Percentiles rank a stretch among this genome's conserved stretches.
These are phyloP conservation scores for Evansstolkia leycettana DNA, from an alignment of 495 filamentous ascomycete species.

Conservation along the genomic window DNA sequence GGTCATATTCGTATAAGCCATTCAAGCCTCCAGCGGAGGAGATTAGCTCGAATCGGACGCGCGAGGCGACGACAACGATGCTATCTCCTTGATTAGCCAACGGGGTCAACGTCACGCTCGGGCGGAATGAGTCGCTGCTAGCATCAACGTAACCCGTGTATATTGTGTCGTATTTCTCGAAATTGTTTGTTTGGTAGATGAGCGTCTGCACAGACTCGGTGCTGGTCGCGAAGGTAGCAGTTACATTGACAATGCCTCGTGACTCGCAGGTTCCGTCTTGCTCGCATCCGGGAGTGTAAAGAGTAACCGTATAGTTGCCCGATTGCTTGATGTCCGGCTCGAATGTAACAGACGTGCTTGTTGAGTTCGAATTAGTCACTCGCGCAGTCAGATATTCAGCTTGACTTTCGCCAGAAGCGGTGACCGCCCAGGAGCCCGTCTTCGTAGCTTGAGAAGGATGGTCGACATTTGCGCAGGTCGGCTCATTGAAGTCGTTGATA, in stretches of 20 bases:
- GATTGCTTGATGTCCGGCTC: slow-evolving; percentile 75
- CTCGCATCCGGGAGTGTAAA: slow-evolving; percentile 85
- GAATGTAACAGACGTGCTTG: slow-evolving; percentile 53
- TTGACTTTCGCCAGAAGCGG: slow-evolving; percentile 45
- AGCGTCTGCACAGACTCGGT: slow-evolving; percentile 32
- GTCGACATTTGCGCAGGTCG: slow-evolving; percentile 56
- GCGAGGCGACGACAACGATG: slow-evolving; percentile 76
- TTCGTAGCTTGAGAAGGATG: slow-evolving; percentile 50
- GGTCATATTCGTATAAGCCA: slow-evolving; percentile 83
- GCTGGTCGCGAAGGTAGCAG: slow-evolving; percentile 49
- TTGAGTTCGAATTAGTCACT: slow-evolving; percentile 43
- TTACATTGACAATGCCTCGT: slow-evolving; percentile 71
- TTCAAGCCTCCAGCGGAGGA: slow-evolving; percentile 64
- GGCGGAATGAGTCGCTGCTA: slow-evolving; percentile 59
- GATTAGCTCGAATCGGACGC: slow-evolving; percentile 64
- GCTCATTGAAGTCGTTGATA: slow-evolving; percentile 78
- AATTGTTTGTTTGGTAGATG: slow-evolving; percentile 80
- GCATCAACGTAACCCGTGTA: slow-evolving; percentile 77
- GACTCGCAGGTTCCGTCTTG: slow-evolving; percentile 63
- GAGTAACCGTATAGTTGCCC: slow-evolving; percentile 75
- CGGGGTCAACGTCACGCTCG: slow-evolving; percentile 68
- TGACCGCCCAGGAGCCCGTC: slow-evolving; percentile 62
- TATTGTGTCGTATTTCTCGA: slow-evolving; percentile 88
- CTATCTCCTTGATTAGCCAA: slow-evolving; percentile 47
- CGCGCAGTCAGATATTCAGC: slow-evolving; percentile 66